Base-by-base conservation (phyloP, 2,329 filamentous ascomycete genomes). In the Emergomyces pasteurianus region DNA sequence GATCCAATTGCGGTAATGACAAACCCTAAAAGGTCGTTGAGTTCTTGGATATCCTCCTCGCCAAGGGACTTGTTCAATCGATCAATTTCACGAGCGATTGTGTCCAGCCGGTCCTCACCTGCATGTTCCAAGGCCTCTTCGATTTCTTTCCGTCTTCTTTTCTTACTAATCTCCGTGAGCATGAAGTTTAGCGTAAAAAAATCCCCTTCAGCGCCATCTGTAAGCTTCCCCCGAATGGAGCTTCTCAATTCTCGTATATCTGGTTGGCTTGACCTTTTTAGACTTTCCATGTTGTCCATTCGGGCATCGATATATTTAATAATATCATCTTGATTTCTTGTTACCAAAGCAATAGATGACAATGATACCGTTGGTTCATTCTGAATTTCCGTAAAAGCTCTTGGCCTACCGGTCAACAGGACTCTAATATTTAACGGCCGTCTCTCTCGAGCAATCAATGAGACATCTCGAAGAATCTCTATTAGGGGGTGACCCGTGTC, bases 1-100 rank as follows among this genome's bases (percentile, higher is more conserved):
- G 61, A 62, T 21, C 64, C 61, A 21, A 63, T 63, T 8, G 64
- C 64, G 18, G 62, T 65, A n/a, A 65, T 61, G 56, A 67, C 63
- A 68, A 68, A 71, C n/a, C 64, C 63, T 31, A 70, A 64, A 36
- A 71, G 64, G 36, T 68, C 67, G 43, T 70, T 70, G 7, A 71
- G 67, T 38, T 70, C 68, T n/a, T 63, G 62, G 28, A 70, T 64
- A 57, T 71, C 68, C 56, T 69, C 68, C 2, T 61, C 16, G 18
- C 63, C 62, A n/a, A 65, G 64, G 4, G 59, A 64, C 6, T 64
- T 58, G 46, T 69, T 70, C 12, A 70, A 62, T 12, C 60, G 64
- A 14, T 67, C 62, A 40, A 70, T 66, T 31, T 70, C 69, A 16
- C 62, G 61, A 6, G 53, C 60, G 21, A 71, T 69, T 28, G 70